phyloP scores from a whole-genome alignment of 345 rosid species.

The Anastatica hierochuntica region DNA sequence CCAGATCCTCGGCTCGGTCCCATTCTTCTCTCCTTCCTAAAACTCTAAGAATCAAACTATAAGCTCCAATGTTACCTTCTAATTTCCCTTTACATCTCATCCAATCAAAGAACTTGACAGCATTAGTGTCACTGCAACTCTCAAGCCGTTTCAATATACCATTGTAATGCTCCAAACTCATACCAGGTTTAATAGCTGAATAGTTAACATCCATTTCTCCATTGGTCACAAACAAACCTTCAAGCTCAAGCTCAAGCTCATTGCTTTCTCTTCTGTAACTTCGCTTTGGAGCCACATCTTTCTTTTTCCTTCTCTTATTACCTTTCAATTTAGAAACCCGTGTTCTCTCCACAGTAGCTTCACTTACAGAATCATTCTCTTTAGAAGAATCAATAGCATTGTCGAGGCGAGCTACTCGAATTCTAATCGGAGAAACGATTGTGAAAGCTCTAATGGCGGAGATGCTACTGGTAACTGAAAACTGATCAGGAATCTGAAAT shows the following conservation, averaged over 20 bases:
- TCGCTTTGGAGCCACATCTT: constrained; percentile 25
- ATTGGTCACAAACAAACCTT: constrained; percentile 28
- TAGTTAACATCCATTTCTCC: constrained; percentile 49
- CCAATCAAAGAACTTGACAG: constrained; percentile 68
- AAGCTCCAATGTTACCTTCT: constrained; percentile 49
- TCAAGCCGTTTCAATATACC: constrained; percentile 58
- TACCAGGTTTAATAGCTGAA: constrained; percentile 30
- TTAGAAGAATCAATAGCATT: constrained; percentile 10
- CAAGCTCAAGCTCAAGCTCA: constrained; percentile 23
- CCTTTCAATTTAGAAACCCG: constrained; percentile 13
- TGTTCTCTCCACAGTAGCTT: constrained; percentile 17
- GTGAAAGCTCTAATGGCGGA: constrained; percentile 24
- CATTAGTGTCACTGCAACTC: constrained; percentile 42
- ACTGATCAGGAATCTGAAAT: constrained; percentile 31
- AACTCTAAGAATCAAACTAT: constrained; percentile 62
- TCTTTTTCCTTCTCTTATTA: constrained; percentile 27
- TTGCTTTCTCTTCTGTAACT: constrained; percentile 25
- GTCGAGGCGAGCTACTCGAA: constrained; percentile 32
- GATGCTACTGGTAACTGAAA: constrained; percentile 26
- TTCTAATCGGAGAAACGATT: constrained; percentile 28
- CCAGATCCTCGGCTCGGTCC: constrained; percentile 50
- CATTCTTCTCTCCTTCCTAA: constrained; percentile 65
- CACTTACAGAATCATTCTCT: constrained; percentile 13
- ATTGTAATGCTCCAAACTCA: constrained; percentile 52
- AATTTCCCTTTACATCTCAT: constrained; percentile 62